Base-by-base conservation (phyloP, 257 asterid genomes). In the Penstemon barbatus region DNA sequence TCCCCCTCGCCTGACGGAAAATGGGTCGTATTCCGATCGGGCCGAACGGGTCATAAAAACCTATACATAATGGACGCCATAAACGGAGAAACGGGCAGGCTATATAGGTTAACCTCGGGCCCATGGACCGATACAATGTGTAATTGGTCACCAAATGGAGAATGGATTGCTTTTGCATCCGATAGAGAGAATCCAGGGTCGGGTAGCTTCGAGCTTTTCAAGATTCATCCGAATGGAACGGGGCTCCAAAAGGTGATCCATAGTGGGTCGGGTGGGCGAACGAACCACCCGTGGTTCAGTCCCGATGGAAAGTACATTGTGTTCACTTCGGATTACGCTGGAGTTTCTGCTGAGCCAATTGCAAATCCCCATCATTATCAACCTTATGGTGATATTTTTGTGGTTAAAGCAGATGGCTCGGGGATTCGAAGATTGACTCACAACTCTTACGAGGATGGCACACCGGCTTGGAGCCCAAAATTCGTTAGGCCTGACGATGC, bases 91-190 rank as follows among this genome's bases (percentile, higher is more conserved):
- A 13, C 46, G n/a, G 85, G 77, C 5, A 83, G 87, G 62, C 83
- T 92, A 7, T 40, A 71, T 50, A 72, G 77, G 74, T 74, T 92
- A 36, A 87, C 97, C 0, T 84, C 84, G 6, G 97, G 97, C 5
- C 77, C 95, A 0, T 92, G 98, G 97, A 74, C 89, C 0, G 98
- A 92, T 68, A 92, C 98, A 1, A 92, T 92, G 98, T 77, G 95
- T 60, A 92, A 80, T 55, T 92, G 98, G 98, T 92, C 98, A 0
- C 98, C 97, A 0, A 83, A 87, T 50, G 96, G 93, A 0, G 87
- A 92, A 36, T 90, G 98, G 98, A 92, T 92, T 0, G 90, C 81
- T 0, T 92, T 92, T 8, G 88, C 98, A 3, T 92, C 98, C 0
- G 98, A 92, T 63, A 63, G 97, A 78, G 91, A 80, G 62, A 68